Conservation (phyloP, 2,329 filamentous ascomycete species). For the Neobulgaria alba region DNA sequence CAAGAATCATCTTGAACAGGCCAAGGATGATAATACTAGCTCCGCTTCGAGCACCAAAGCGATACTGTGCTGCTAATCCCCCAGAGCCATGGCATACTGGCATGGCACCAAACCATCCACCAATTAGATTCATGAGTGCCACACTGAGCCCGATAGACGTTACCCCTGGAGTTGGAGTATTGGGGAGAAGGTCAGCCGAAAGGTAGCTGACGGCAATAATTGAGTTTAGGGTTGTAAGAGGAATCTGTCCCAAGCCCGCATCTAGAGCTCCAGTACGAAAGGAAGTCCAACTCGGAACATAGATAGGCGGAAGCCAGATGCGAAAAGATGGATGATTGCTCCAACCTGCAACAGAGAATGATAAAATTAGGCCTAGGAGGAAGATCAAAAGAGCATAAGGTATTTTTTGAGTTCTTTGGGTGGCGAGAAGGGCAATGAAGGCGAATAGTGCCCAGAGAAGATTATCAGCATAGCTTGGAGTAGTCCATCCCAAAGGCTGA, state of each 20-base stretch:
- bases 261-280: constrained; percentile 49
- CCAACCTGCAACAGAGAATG: constrained; percentile 37
- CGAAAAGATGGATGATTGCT: constrained; percentile 41
- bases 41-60: constrained; percentile 85
- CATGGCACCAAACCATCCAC: constrained; percentile 92
- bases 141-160: constrained; percentile 77
- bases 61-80: constrained; percentile 80
- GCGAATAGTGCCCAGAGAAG: constrained; percentile 66
- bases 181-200: constrained; percentile 66
- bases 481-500: constrained; percentile 57
- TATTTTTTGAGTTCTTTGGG: constrained; percentile 54
- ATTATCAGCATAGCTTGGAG: constrained; percentile 64
- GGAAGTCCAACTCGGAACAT: constrained; percentile 34
- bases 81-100: constrained; percentile 91
- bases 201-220: constrained; percentile 81
- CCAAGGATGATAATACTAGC: constrained; percentile 77
- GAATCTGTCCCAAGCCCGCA: constrained; percentile 65
- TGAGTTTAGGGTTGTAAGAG: constrained; percentile 86
- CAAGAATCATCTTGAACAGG: constrained; percentile 63
- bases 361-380: constrained; percentile 56
- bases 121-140: constrained; percentile 71
- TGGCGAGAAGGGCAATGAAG: constrained; percentile 62
- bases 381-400: constrained; percentile 76
- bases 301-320: constrained; percentile 50
- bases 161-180: constrained; percentile 57